Conservation (phyloP, 768 basidiomycete species). For the Russula earlei region DNA sequence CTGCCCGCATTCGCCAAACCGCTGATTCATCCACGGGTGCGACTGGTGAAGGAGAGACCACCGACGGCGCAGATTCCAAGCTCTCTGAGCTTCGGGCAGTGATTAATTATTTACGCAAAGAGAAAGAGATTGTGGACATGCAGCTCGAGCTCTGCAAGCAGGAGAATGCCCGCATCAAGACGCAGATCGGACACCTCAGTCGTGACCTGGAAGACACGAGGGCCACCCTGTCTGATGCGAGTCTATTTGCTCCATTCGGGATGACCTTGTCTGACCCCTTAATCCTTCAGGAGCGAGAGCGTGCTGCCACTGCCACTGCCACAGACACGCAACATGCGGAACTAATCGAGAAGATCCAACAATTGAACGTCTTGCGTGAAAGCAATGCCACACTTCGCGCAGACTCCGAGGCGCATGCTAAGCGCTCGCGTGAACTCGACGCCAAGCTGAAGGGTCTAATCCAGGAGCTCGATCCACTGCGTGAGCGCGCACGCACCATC, state of each 20-base stretch:
- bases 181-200: conserved; percentile 65
- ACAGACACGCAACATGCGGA: conserved; percentile 77
- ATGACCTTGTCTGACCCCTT: not conserved
- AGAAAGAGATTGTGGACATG: conserved; percentile 87
- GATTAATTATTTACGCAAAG: conserved; percentile 74
- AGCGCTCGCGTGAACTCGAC: conserved; percentile 61
- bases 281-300: conserved; percentile 61
- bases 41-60: conserved; percentile 34
- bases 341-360: conserved; percentile 77
- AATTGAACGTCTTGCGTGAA: conserved; percentile 77
- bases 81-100: conserved; percentile 67
- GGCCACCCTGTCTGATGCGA: conserved; percentile 59
- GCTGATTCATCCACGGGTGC: conserved; percentile 41
- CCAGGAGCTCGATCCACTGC: conserved; percentile 61
- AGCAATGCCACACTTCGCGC: conserved; percentile 80
- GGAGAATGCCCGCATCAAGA: conserved; percentile 64
- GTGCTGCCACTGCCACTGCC: conserved; percentile 56
- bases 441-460: conserved; percentile 47
- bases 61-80: conserved; percentile 51
- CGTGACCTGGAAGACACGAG: conserved; percentile 64
- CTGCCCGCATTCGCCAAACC: conserved; percentile 66
- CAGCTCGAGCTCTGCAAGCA: conserved; percentile 75
- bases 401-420: conserved; percentile 62
- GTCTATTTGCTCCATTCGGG: conserved; percentile 13
- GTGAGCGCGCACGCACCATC: conserved; percentile 55